phyloP scores from a whole-genome alignment of 139 green algal genomes.

The Chlamydomonas urium region DNA sequence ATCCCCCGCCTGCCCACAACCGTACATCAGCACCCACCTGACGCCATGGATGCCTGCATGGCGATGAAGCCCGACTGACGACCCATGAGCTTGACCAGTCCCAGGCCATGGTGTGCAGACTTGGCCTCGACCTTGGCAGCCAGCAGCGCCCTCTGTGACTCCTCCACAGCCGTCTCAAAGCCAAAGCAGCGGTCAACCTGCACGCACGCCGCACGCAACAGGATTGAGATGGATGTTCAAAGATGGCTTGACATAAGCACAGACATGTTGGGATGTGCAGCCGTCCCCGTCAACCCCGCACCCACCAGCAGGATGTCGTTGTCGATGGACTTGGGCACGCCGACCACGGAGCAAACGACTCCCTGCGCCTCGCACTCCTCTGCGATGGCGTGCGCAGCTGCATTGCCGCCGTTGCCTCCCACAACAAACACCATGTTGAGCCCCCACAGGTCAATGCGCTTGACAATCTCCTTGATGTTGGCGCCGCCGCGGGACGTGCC shows the following conservation, averaged over 20 bases:
- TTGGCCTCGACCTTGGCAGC: slow-evolving; percentile 73
- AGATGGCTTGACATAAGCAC: neutral
- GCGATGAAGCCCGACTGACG: slow-evolving; percentile 82
- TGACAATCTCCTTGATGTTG: slow-evolving; percentile 81
- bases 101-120: slow-evolving; percentile 62
- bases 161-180: slow-evolving; percentile 84
- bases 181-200: slow-evolving; percentile 64
- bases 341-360: slow-evolving; percentile 78
- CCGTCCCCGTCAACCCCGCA: neutral
- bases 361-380: slow-evolving; percentile 66
- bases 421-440: slow-evolving; percentile 97
- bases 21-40: too few relatives aligned
- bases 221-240: neutral
- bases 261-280: too few relatives aligned
- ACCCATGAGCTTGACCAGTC: slow-evolving; percentile 88
- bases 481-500: slow-evolving; percentile 22
- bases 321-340: slow-evolving; percentile 84
- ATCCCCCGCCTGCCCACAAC: too few relatives aligned
- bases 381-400: slow-evolving; percentile 61
- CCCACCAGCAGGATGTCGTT: slow-evolving; percentile 56
- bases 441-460: slow-evolving; percentile 89
- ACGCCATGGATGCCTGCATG: slow-evolving; percentile 51
- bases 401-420: slow-evolving; percentile 88
- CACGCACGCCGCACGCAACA: neutral
- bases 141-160: slow-evolving; percentile 64